Conservation (phyloP, 345 rosid genomes). For the Eucalyptus paniculata region DNA sequence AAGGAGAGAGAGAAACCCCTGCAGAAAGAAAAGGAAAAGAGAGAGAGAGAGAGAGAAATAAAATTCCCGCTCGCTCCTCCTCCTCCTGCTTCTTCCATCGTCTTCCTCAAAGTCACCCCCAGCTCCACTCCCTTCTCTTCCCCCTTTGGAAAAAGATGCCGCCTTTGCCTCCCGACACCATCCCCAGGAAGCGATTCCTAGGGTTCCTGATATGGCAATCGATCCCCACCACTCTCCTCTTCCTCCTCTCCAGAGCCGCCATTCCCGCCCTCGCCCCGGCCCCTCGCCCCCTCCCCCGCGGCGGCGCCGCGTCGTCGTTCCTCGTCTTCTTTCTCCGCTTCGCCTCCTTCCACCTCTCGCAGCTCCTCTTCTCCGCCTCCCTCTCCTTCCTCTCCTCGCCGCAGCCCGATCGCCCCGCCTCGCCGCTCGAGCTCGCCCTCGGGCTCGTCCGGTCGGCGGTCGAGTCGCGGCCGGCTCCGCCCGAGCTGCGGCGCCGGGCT, state of each 20-base stretch:
- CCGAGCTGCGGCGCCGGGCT: slow-evolving; percentile 38
- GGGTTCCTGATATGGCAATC: slow-evolving; percentile 79
- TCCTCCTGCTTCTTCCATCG: background rate
- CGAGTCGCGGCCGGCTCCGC: background rate
- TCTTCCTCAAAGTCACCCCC: background rate
- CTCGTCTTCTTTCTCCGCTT: slow-evolving; percentile 15
- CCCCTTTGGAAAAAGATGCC: background rate
- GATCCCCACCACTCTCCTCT: slow-evolving; percentile 35
- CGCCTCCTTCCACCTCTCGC: slow-evolving; percentile 33
- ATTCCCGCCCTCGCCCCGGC: slow-evolving; percentile 3
- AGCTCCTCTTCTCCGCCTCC: slow-evolving; percentile 47
- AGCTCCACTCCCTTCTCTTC: background rate
- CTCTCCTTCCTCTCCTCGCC: slow-evolving; percentile 41
- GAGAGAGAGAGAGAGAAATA: background rate
- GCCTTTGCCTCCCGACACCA: slow-evolving; percentile 12
- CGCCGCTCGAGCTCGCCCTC: slow-evolving; percentile 21
- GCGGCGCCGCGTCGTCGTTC: background rate
- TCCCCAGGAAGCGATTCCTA: slow-evolving; percentile 30
- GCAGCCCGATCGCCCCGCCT: slow-evolving; percentile 7
- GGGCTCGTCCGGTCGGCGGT: slow-evolving; percentile 19
- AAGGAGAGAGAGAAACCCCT: background rate
- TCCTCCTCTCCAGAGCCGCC: slow-evolving; percentile 34
- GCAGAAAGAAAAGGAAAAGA: background rate
- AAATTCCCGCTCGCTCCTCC: background rate
- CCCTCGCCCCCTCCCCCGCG: background rate